These are phyloP conservation scores for Curvularia eragrostidis DNA, from an alignment of 2,329 filamentous ascomycete species.

Conservation along the genomic window DNA sequence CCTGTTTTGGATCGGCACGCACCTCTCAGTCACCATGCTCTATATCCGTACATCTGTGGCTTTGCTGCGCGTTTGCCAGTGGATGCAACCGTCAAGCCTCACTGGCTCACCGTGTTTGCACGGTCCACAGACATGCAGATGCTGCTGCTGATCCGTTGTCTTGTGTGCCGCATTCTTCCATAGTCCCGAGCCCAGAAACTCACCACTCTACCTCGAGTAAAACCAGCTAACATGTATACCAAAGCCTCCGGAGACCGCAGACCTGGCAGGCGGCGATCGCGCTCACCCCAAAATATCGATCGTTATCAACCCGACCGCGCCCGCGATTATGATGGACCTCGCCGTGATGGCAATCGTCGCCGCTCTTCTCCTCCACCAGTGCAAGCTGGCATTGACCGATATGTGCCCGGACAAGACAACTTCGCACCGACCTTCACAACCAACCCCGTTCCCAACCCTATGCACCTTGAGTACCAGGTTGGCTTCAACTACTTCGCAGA, in stretches of 20 bases:
- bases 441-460: conserved; percentile 76
- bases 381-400: conserved; percentile 80
- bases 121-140: background rate
- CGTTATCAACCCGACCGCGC: conserved; percentile 76
- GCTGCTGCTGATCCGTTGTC: background rate
- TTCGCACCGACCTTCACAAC: conserved; percentile 59
- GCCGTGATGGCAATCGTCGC: conserved; percentile 67
- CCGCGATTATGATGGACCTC: conserved; percentile 71
- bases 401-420: conserved; percentile 76
- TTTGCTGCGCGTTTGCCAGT: background rate
- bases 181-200: background rate
- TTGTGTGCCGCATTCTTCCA: background rate
- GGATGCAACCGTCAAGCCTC: conserved; percentile 1
- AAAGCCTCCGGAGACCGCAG: conserved; percentile 41
- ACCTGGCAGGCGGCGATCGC: conserved; percentile 62
- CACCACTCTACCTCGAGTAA: background rate
- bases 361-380: conserved; percentile 64
- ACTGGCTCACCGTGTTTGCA: conserved; percentile 3
- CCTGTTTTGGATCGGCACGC: background rate
- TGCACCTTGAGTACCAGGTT: conserved; percentile 77
- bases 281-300: conserved; percentile 74
- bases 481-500: conserved; percentile 86
- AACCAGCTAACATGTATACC: conserved; percentile 10
- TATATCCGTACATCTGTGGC: background rate
- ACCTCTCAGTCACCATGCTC: background rate